phyloP scores from a whole-genome alignment of 1,284 basidiomycete genomes.

The Ganoderma lucidum region DNA sequence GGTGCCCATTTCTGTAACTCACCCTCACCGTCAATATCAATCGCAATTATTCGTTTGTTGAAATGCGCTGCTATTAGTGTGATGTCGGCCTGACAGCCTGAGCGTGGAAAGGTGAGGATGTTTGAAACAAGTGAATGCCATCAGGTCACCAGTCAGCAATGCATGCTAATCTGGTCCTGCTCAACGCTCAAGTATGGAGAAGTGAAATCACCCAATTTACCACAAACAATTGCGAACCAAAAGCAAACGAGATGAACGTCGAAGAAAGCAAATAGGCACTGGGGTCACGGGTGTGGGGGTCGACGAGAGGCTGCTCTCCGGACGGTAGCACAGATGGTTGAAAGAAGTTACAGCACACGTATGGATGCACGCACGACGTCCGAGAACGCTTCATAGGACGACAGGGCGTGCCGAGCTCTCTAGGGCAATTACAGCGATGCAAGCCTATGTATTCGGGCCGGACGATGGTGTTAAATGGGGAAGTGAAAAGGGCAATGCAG shows the following conservation, averaged over 20 bases:
- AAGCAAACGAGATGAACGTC: too few species aligned
- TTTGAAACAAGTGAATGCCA: neutral
- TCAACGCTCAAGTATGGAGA: too few species aligned
- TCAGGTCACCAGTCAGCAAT: neutral
- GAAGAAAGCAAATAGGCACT: too few species aligned
- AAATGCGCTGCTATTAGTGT: neutral
- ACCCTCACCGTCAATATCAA: conserved; percentile 10
- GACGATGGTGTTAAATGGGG: neutral
- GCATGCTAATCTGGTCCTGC: neutral
- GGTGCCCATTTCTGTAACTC: conserved; percentile 9
- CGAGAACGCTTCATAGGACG: conserved; percentile 28
- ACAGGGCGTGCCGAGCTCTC: neutral
- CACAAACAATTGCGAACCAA: too few species aligned
- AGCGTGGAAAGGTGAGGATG: too few species aligned
- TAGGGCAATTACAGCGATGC: conserved; percentile 1
- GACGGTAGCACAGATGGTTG: neutral
- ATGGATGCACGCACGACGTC: conserved; percentile 8
- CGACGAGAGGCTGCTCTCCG: neutral
- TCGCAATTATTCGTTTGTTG: neutral
- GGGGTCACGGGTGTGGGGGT: neutral
- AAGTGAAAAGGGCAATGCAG: neutral
- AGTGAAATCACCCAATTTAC: too few species aligned
- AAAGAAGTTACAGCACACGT: neutral
- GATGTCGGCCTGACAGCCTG: too few species aligned
- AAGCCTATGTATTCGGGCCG: neutral